Base-by-base conservation (phyloP, 495 filamentous ascomycete species). In the Xylaria intraflava region DNA sequence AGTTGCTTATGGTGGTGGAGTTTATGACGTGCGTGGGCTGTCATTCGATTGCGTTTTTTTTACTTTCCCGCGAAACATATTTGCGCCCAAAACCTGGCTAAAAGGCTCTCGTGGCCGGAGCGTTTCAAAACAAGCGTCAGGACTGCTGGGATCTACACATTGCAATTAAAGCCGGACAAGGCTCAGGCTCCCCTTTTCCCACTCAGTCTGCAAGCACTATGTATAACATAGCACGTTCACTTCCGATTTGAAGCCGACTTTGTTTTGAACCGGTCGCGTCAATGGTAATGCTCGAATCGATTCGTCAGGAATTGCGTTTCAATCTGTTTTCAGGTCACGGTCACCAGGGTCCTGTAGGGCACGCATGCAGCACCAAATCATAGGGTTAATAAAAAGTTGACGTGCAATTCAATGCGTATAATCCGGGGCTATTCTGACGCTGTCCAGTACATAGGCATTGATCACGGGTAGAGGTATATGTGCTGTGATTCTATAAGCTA, bases 141-240 rank as follows among this genome's bases (percentile, higher is more conserved):
- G 41, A 22, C 24, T 35, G 38, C 51, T 39, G 43, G 27, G 19
- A 20, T 39, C 31, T 38, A 38, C 31, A 38, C 46, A 38, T 38
- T 23, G 46, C 46, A 23, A 30, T 33, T 46, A 20, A 26, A 41
- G 43, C 24, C 26, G 41, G 44, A 54, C 27, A 33, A 44, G 33
- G 26, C 16, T 40, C 19, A 40, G 24, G 17, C 29, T 20, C 36
- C 20, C 36, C 20, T 22, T 24, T n/a, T 31, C 33, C 40, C 11
- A 39, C 16, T 38, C 33, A 29, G 35, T 40, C 43, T 41, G 23
- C 26, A 16, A 36, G 41, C 30, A 29, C 31, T 23, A 46, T 54
- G 51, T 54, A 46, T 47, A 54, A 47, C 31, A 53, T 23, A 46
- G 41, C 41, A 40, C 51, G 35, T 41, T 54, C 43, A 47, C 51